Evolutionary conservation across 306 rosid genomes (phyloP).

Genomic region (Cicer chorassanicum): DNA sequence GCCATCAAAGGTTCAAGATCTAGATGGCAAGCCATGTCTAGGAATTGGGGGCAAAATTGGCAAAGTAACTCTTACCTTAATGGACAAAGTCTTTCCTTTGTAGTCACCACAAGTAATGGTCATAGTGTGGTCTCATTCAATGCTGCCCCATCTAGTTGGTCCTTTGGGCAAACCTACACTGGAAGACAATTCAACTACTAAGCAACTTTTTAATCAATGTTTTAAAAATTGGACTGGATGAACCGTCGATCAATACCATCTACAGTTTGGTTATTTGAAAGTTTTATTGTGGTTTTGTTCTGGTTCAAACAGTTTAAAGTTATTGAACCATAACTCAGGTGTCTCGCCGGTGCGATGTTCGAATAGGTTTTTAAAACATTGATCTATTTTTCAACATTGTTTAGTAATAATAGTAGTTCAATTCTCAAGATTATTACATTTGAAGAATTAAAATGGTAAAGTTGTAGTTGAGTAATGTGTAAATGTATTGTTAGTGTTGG

Average conservation of each 20-base stretch:
- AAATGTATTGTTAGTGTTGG: slow-evolving; percentile 35
- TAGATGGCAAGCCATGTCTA: slow-evolving; percentile 61
- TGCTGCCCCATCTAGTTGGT: slow-evolving; percentile 53
- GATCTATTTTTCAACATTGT: slow-evolving; percentile 29
- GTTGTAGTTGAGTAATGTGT: slow-evolving; percentile 32
- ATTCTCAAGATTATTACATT: neutral
- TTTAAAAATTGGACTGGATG: neutral
- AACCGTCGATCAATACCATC: no score
- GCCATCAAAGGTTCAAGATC: slow-evolving; percentile 57
- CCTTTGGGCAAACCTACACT: slow-evolving; percentile 58
- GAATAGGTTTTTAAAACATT: neutral
- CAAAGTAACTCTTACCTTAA: slow-evolving; percentile 53
- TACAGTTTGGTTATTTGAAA: neutral
- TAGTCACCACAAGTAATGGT: slow-evolving; percentile 54
- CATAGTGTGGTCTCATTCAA: slow-evolving; percentile 48
- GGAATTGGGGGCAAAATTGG: slow-evolving; percentile 57
- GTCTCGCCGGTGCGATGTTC: neutral
- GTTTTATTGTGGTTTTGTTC: neutral
- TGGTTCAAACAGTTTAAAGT: neutral
- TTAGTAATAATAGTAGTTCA: slow-evolving; percentile 21
- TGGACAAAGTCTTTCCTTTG: slow-evolving; percentile 59
- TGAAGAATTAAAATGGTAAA: neutral
- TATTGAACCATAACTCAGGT: neutral
- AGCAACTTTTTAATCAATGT: slow-evolving; percentile 2
- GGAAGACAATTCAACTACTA: slow-evolving; percentile 52